These are phyloP conservation scores for Silene conica DNA, from an alignment of 148 eudicot species.

Conservation along the genomic window DNA sequence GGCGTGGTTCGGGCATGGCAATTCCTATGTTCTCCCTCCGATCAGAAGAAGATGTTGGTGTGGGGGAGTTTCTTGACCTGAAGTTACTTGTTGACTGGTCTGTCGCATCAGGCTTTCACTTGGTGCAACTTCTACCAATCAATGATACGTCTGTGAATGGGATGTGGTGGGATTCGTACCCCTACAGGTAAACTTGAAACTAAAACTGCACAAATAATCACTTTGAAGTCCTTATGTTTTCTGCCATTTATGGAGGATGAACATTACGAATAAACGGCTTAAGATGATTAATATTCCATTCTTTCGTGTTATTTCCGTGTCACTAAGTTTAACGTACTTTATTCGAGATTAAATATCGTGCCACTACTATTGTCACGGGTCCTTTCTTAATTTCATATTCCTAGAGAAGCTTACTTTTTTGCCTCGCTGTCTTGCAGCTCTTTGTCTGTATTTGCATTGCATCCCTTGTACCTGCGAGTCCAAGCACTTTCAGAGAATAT, in stretches of 20 bases:
- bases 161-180: constrained; percentile 99
- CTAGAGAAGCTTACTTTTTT: background rate
- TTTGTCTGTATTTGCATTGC: constrained; percentile 93
- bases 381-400: background rate
- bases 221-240: constrained; percentile 7
- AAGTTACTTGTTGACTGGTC: constrained; percentile 92
- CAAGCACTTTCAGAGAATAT: constrained; percentile 70
- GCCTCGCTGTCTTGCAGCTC: constrained; percentile 58
- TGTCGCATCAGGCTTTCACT: constrained; percentile 84
- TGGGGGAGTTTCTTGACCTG: constrained; percentile 94
- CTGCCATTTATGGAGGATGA: constrained; percentile 15
- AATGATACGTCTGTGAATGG: constrained; percentile 88
- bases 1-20: constrained; percentile 97
- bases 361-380: background rate
- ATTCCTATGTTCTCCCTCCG: constrained; percentile 94
- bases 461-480: constrained; percentile 86
- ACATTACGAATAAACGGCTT: background rate
- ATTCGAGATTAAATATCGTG: too few species aligned
- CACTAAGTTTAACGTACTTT: too few species aligned
- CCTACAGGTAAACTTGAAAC: constrained; percentile 63
- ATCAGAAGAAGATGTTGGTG: constrained; percentile 88
- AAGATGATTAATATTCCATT: too few species aligned
- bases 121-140: constrained; percentile 94
- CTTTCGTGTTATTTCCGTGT: too few species aligned
- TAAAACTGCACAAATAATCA: background rate